These are phyloP conservation scores for Zymoseptoria crescenta DNA, from an alignment of 2,329 filamentous ascomycete species.

Conservation along the genomic window DNA sequence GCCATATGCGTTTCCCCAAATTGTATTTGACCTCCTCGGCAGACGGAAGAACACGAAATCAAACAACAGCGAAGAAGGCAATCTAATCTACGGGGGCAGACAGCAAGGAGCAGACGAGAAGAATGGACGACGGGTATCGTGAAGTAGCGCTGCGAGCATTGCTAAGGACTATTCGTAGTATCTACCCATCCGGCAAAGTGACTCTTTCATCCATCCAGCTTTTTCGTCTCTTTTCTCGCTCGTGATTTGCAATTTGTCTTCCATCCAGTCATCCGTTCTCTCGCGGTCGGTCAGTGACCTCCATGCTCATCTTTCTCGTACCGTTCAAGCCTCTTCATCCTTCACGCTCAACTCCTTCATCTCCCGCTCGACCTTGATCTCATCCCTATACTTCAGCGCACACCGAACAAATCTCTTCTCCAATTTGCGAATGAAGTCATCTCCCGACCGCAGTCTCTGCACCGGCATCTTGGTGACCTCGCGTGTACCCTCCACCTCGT, in stretches of 20 bases:
- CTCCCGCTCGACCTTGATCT: no score
- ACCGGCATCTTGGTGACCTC: not conserved
- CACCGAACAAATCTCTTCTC: not conserved
- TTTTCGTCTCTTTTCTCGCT: not conserved
- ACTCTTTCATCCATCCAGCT: not conserved
- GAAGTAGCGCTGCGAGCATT: not conserved
- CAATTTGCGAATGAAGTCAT: slow-evolving; percentile 2
- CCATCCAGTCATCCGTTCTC: not conserved
- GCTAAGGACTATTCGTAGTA: not conserved
- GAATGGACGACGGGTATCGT: no score
- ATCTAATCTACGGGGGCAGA: no score
- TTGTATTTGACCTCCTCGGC: no score
- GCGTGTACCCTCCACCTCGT: not conserved
- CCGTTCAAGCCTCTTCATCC: no score
- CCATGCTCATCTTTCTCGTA: not conserved
- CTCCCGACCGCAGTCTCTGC: not conserved
- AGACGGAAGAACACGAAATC: no score
- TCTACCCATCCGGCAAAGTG: not conserved
- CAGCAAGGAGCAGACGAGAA: not conserved
- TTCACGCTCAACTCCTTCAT: no score
- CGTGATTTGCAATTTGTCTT: not conserved
- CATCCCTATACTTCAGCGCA: not conserved
- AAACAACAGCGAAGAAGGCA: no score
- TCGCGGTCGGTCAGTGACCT: not conserved
- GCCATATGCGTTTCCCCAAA: no score